A percentile compares a stretch with the other conserved stretches of the same genome.
Evolutionary conservation across 2,329 filamentous ascomycete species (phyloP).

Genomic region (Trichoderma pleuroti): DNA sequence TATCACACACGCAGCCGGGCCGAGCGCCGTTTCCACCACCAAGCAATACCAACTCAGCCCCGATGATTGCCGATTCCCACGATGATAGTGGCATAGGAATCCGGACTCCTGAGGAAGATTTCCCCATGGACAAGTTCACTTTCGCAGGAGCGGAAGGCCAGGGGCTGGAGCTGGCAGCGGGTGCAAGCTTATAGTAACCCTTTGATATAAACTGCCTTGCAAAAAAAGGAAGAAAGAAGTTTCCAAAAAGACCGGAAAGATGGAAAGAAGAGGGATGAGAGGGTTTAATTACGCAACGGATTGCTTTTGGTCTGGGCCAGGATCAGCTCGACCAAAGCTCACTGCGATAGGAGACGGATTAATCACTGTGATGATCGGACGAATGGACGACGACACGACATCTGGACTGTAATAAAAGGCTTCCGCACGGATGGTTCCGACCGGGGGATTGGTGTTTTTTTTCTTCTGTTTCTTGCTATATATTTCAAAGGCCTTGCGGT

Average conservation of each 20-base stretch:
- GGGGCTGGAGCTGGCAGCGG: constrained; percentile 29
- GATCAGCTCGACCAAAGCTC: not conserved
- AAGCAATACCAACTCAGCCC: constrained; percentile 41
- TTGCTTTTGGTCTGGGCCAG: not conserved
- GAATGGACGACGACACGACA: constrained; percentile 34
- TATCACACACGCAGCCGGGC: constrained; percentile 46
- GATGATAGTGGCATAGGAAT: constrained; percentile 77
- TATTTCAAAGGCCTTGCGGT: not conserved
- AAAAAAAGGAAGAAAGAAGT: not conserved
- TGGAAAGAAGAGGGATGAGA: not conserved
- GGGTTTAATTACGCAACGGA: not conserved
- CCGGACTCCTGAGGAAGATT: constrained; percentile 63
- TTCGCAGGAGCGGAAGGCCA: constrained; percentile 39
- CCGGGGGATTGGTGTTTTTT: not conserved
- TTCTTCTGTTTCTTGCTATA: constrained; percentile 16
- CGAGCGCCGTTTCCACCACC: constrained; percentile 50
- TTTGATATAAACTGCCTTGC: not conserved
- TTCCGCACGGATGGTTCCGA: not conserved
- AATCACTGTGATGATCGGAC: constrained; percentile 31
- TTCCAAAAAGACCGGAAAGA: not conserved
- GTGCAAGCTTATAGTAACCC: constrained; percentile 9
- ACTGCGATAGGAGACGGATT: constrained; percentile 25
- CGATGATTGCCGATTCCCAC: constrained; percentile 43
- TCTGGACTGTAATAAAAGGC: constrained; percentile 19
- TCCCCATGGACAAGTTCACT: constrained; percentile 57